Percentiles rank a stretch among this genome's conserved stretches.
Conservation (phyloP, 2,329 filamentous ascomycete genomes). For the Talaromyces pinophilus region DNA sequence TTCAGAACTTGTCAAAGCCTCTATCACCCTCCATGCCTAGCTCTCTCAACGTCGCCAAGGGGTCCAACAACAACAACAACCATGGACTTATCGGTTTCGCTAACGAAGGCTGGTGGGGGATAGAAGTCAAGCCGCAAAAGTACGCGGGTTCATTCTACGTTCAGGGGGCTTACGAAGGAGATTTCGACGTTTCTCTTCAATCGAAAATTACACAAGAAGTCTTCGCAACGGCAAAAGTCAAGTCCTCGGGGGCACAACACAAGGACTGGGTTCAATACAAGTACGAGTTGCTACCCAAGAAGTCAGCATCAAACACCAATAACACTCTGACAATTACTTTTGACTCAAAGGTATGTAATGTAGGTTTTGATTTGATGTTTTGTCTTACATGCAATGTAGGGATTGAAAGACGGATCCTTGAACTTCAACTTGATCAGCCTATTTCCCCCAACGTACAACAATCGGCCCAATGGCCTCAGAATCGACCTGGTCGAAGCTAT, state of each 20-base stretch:
- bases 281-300: conserved; percentile 30
- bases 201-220: not conserved
- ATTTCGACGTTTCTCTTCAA: not conserved
- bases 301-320: conserved; percentile 40
- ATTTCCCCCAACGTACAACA: conserved; percentile 63
- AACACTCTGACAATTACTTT: conserved; percentile 60
- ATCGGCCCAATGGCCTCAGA: conserved; percentile 57
- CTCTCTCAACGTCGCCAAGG: conserved; percentile 30
- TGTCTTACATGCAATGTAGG: not conserved
- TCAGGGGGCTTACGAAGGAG: not conserved
- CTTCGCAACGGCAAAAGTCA: not conserved
- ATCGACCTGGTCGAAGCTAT: conserved; percentile 50
- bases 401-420: conserved; percentile 46
- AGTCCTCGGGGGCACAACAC: not conserved
- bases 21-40: not conserved
- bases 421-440: conserved; percentile 62
- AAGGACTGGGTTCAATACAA: conserved; percentile 23
- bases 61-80: conserved; percentile 24
- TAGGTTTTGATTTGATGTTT: too few species aligned
- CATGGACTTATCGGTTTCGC: conserved; percentile 43
- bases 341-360: conserved; percentile 40
- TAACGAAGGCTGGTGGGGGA: conserved; percentile 46
- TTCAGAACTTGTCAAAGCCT: not conserved
- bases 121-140: conserved; percentile 31
- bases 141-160: conserved; percentile 39